These are phyloP conservation scores for Aspergillus sp. DNA, from an alignment of 2,329 filamentous ascomycete genomes.

Conservation along the genomic window DNA sequence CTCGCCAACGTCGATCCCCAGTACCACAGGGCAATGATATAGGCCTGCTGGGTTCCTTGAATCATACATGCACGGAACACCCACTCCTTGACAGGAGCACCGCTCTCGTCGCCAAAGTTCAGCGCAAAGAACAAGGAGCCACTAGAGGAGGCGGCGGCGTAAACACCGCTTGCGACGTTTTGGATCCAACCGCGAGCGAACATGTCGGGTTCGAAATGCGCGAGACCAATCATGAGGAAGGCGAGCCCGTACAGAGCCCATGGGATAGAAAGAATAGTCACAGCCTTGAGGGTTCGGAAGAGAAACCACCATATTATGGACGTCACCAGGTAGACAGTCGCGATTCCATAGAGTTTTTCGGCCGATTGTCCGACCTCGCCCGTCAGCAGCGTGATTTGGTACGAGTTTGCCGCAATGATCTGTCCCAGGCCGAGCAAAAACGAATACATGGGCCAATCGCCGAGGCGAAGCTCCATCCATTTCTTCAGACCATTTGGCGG, in stretches of 20 bases:
- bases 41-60: conserved; percentile 58
- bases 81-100: conserved; percentile 54
- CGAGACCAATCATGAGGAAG: conserved; percentile 54
- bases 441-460: conserved; percentile 57
- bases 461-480: conserved; percentile 47
- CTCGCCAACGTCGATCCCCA: conserved; percentile 52
- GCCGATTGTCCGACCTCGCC: conserved; percentile 53
- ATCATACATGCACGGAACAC: conserved; percentile 58
- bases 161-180: conserved; percentile 52
- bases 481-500: conserved; percentile 49
- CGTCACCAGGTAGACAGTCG: conserved; percentile 49
- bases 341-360: conserved; percentile 51
- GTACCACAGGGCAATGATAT: conserved; percentile 56
- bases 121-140: conserved; percentile 58
- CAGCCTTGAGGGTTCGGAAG: conserved; percentile 49
- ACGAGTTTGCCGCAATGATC: conserved; percentile 57
- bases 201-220: conserved; percentile 42
- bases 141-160: conserved; percentile 53
- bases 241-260: conserved; percentile 55
- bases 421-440: conserved; percentile 54
- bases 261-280: conserved; percentile 50
- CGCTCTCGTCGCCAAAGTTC: conserved; percentile 57
- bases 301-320: conserved; percentile 55
- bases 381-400: conserved; percentile 59
- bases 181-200: conserved; percentile 45